Conservation (phyloP, 2,329 filamentous ascomycete genomes). For the Thielaviopsis euricoi region DNA sequence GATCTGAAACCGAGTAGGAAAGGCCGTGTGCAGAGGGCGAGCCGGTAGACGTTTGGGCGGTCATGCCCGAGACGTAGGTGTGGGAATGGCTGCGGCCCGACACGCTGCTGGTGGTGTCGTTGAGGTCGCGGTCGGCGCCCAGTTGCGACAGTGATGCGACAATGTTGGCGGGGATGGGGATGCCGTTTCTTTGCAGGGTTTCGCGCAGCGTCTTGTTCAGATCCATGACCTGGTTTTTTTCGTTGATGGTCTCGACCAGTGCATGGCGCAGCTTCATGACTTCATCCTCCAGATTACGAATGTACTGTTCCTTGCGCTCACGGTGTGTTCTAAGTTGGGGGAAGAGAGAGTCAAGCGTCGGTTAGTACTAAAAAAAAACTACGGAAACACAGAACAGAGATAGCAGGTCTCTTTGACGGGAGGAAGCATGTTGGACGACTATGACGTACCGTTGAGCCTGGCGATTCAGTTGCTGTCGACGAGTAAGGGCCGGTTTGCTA, state of each 20-base stretch:
- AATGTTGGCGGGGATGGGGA: constrained; percentile 17
- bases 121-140: constrained; percentile 25
- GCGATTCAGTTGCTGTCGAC: constrained; percentile 83
- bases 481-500: constrained; percentile 82
- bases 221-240: constrained; percentile 45
- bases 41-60: constrained; percentile 25
- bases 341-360: too few relatives aligned
- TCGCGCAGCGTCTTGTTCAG: constrained; percentile 32
- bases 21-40: constrained; percentile 17
- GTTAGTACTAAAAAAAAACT: too few relatives aligned
- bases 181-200: constrained; percentile 36
- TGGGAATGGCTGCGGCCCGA: constrained; percentile 42
- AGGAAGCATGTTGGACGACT: neutral
- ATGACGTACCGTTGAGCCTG: constrained; percentile 71
- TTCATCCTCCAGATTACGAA: constrained; percentile 84
- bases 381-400: too few relatives aligned
- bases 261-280: constrained; percentile 68
- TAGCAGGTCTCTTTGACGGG: too few relatives aligned
- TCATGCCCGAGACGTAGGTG: constrained; percentile 29
- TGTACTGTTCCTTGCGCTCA: constrained; percentile 90
- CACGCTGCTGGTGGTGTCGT: constrained; percentile 37
- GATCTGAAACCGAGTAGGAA: constrained; percentile 12
- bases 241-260: constrained; percentile 38
- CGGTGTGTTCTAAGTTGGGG: constrained; percentile 59
- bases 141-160: constrained; percentile 13